phyloP scores from a whole-genome alignment of 768 basidiomycete species.

The Trametes sanguinea region DNA sequence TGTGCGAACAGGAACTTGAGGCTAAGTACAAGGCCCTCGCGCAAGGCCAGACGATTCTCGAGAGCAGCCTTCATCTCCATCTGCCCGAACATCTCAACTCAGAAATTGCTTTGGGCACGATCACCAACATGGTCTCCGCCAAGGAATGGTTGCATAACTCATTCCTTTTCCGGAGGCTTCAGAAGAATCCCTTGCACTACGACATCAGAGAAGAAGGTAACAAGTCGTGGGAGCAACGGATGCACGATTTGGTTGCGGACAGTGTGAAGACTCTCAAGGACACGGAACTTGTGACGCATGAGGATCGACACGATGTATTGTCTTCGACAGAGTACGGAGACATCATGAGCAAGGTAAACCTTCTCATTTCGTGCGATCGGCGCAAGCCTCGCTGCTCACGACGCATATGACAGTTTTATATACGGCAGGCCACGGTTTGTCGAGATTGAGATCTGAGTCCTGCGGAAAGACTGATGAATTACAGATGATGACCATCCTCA shows the following conservation, averaged over 20 bases:
- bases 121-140: conserved; percentile 66
- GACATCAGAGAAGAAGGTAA: conserved; percentile 54
- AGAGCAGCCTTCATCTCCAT: conserved; percentile 82
- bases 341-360: conserved; percentile 79
- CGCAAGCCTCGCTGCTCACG: not conserved
- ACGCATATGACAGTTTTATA: conserved; percentile 58
- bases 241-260: conserved; percentile 74
- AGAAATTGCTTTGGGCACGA: conserved; percentile 87
- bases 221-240: conserved; percentile 67
- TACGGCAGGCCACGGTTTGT: conserved; percentile 66
- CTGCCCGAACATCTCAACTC: conserved; percentile 92
- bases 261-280: conserved; percentile 62
- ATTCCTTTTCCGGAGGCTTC: conserved; percentile 85
- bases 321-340: conserved; percentile 76
- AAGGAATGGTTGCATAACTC: conserved; percentile 83
- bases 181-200: conserved; percentile 82
- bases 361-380: not conserved
- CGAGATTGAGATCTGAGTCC: not conserved
- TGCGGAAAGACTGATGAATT: not conserved
- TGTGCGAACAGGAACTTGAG: conserved; percentile 76
- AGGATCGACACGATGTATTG: conserved; percentile 43
- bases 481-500: conserved; percentile 70
- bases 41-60: conserved; percentile 75
- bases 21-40: conserved; percentile 68
- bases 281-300: conserved; percentile 58